Base-by-base conservation (phyloP, 208 protist species). In the Leptomonas seymouri region DNA sequence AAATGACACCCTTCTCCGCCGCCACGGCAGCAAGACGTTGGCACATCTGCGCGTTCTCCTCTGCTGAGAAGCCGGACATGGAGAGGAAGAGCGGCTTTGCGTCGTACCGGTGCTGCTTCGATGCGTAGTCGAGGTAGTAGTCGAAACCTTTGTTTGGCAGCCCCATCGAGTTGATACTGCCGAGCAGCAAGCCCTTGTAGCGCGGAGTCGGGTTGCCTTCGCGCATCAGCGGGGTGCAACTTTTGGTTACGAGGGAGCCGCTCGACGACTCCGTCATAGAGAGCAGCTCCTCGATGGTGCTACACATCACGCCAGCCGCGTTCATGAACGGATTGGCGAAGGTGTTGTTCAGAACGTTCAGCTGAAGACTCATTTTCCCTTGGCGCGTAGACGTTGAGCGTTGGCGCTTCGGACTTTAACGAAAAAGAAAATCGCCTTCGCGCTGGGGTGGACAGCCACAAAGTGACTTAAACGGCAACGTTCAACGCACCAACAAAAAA, bases 291-390 rank as follows among this genome's bases (percentile, higher is more conserved):
- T 85, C 86, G 39, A 46, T 61, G 14, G 80, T 87, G 71, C 75
- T 90, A 77, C 91, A 96, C 57, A 89, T 58, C 31, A 96, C 90
- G 55, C 87, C 91, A 1, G 91, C 87, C 25, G 91, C 88, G 72
- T 96, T 96, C 91, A 96, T 94, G 69, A 96, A 93, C 39, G 88
- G 91, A 75, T 96, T 96, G 50, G 76, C 79, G 64, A 93, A 89
- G 34, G 56, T 59, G 67, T 82, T 73, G 50, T 63, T 59, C 21
- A 96, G 81, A 49, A 93, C 68, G 39, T 68, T 65, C 42, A 95
- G 67, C 31, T 89, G 68, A 23, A 95, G 81, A 66, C 78, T 87
- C 90, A 95, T 95, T 21, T 30, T 59, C 28, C 49, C 8, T 76
- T 3, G 54, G 46, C 65, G 31, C 49, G 31, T 70, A 30, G 60